phyloP scores from a whole-genome alignment of 306 rosid genomes.

The Elaeagnus macrophylla region DNA sequence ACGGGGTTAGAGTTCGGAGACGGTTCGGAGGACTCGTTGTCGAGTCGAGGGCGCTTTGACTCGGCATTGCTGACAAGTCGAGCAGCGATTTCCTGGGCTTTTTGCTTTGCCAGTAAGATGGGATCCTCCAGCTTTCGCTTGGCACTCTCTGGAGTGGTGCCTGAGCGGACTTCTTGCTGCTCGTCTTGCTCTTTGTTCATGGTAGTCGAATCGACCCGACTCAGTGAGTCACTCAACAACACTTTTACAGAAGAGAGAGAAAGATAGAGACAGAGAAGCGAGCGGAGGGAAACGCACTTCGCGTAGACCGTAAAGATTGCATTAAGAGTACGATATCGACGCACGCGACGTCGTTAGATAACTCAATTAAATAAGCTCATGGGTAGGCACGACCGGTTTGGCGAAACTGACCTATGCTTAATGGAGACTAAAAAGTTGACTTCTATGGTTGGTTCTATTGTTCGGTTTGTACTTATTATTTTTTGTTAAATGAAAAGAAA shows the following conservation, averaged over 20 bases:
- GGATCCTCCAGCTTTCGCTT: conserved; percentile 45
- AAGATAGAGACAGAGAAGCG: conserved; percentile 4
- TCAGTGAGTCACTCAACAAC: conserved; percentile 14
- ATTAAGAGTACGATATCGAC: conserved; percentile 1
- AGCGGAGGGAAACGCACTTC: conserved; percentile 7
- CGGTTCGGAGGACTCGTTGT: conserved; percentile 18
- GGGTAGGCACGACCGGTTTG: too few species aligned
- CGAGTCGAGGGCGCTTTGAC: conserved; percentile 40
- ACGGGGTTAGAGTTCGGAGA: conserved; percentile 8
- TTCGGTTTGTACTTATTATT: too few species aligned
- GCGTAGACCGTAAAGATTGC: conserved; percentile 1
- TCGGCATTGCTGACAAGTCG: conserved; percentile 37
- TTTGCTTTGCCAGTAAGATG: conserved; percentile 35
- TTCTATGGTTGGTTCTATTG: too few species aligned
- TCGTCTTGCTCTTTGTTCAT: conserved; percentile 28
- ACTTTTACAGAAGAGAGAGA: neutral
- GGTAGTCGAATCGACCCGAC: conserved; percentile 15
- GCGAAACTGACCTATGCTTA: too few species aligned
- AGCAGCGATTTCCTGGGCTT: conserved; percentile 46
- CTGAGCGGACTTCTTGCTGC: conserved; percentile 1
- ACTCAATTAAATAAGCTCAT: too few species aligned
- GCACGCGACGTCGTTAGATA: conserved; percentile 13
- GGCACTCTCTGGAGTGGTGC: conserved; percentile 1
- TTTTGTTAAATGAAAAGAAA: too few species aligned
- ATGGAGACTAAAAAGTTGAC: too few species aligned